A percentile compares a stretch with the other conserved stretches of the same genome.
phyloP scores from a whole-genome alignment of 192 early-diverging fungal genomes.

The Martensiomyces pterosporus region DNA sequence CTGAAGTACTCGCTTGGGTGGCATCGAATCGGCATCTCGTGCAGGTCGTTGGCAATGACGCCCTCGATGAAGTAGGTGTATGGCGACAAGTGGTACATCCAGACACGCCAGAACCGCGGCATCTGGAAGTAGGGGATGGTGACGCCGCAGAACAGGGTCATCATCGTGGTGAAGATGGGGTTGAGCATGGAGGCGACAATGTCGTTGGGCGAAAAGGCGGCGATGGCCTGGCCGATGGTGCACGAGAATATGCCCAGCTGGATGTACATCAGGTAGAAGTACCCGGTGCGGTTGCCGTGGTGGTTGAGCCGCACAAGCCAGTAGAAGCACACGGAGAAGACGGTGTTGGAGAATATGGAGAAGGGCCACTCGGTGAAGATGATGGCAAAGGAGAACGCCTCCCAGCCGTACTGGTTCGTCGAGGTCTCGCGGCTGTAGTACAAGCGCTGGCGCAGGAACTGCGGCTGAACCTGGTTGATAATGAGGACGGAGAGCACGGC shows the following conservation, averaged over 20 bases:
- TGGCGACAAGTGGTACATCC: slow-evolving; percentile 54
- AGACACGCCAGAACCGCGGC: slow-evolving; percentile 50
- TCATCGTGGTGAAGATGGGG: slow-evolving; percentile 51
- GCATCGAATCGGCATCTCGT: slow-evolving; percentile 38
- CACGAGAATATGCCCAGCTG: slow-evolving; percentile 31
- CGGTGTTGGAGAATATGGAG: slow-evolving; percentile 33
- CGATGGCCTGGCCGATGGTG: slow-evolving; percentile 49
- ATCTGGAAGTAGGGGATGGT: slow-evolving; percentile 45
- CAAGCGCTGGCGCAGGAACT: slow-evolving; percentile 47
- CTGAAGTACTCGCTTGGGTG: slow-evolving; percentile 19
- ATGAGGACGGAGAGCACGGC: slow-evolving; percentile 44
- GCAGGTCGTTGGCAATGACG: slow-evolving; percentile 45
- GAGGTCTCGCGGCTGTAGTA: slow-evolving; percentile 53
- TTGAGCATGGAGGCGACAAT: slow-evolving; percentile 52
- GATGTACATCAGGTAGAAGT: slow-evolving; percentile 51
- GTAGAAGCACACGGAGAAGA: slow-evolving; percentile 52
- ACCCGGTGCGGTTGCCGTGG: slow-evolving; percentile 29
- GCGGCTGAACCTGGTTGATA: slow-evolving; percentile 53
- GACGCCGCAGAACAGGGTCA: slow-evolving; percentile 53
- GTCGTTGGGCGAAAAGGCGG: slow-evolving; percentile 40
- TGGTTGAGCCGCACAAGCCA: slow-evolving; percentile 48
- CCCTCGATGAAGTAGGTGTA: slow-evolving; percentile 56
- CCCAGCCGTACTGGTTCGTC: slow-evolving; percentile 52
- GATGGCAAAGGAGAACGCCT: slow-evolving; percentile 49
- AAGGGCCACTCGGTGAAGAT: slow-evolving; percentile 53